These are phyloP conservation scores for Pichia kudriavzevii DNA, from an alignment of 1,139 yeast genomes.

Conservation along the genomic window DNA sequence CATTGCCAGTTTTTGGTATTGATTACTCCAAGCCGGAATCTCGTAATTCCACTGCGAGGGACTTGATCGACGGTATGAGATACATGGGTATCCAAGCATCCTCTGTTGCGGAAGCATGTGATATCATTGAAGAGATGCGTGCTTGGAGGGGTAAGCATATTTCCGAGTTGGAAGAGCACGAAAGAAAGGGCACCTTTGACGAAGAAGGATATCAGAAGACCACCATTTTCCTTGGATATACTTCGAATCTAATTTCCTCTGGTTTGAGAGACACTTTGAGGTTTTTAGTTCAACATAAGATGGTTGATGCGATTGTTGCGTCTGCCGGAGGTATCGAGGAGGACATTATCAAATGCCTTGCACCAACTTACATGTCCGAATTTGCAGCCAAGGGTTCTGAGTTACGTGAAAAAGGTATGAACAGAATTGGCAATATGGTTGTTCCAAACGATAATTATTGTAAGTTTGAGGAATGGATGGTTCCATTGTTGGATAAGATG, in stretches of 20 bases:
- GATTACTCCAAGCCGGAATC: slow-evolving; percentile 70
- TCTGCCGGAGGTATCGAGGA: slow-evolving; percentile 98
- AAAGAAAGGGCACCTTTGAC: slow-evolving; percentile 67
- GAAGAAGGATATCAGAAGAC: slow-evolving; percentile 77
- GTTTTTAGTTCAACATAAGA: slow-evolving; percentile 83
- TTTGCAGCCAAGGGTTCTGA: slow-evolving; percentile 72
- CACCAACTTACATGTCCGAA: slow-evolving; percentile 93
- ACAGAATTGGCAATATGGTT: slow-evolving; percentile 90
- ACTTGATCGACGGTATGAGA: slow-evolving; percentile 73
- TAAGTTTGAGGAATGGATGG: slow-evolving; percentile 96
- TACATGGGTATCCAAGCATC: slow-evolving; percentile 99
- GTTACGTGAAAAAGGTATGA: slow-evolving; percentile 90
- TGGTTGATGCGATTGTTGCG: slow-evolving; percentile 91
- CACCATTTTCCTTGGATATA: slow-evolving; percentile 90
- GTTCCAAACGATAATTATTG: slow-evolving; percentile 98
- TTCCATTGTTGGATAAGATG: slow-evolving; percentile 81
- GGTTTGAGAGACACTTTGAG: slow-evolving; percentile 89
- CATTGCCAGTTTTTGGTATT: slow-evolving; percentile 73
- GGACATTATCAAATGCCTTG: slow-evolving; percentile 90
- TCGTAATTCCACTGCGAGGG: slow-evolving; percentile 66
- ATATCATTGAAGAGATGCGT: slow-evolving; percentile 86
- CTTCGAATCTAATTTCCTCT: slow-evolving; percentile 92
- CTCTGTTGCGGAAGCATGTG: slow-evolving; percentile 79
- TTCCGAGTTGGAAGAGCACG: slow-evolving; percentile 59
- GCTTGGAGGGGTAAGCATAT: slow-evolving; percentile 78